Evolutionary conservation across 441 rosid species (phyloP), one percentile per base, ranked within the genome.

Genomic region (Brassica balearica): DNA sequence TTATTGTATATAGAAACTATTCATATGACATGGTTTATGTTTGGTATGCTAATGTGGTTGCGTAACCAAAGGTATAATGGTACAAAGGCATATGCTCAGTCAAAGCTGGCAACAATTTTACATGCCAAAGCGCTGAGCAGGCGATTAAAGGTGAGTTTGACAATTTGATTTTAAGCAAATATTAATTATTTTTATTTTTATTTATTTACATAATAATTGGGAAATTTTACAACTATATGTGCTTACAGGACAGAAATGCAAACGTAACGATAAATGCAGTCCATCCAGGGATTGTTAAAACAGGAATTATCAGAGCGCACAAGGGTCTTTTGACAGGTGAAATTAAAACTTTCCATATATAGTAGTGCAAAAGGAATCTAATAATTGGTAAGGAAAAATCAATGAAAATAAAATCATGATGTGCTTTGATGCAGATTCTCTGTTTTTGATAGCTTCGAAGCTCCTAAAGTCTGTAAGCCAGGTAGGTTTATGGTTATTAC

Each of bases 221-320:
- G 8, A 38, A 27, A 25, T 46, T 41, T 61, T 0, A 34, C n/a
- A 68, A 46, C 17, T 68, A 3, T 65, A 73, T 19, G 11, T 69
- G 4, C 5, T 62, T 69, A 62, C 91, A 95, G 99, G 92, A 89
- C 6, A 91, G 84, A 79, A 85, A 89, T 76, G 98, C 97, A 66
- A 83, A 84, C 58, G 92, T 95, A 20, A 88, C 89, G 9, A 89
- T 93, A 62, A 95, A 93, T 72, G 94, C 96, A 25, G 96, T 93
- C 36, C 99, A 95, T 77, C 99, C 99, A 60, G 99, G 99, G 32
- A 89, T 95, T 6, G 91, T 95, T 7, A 95, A 93, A 85, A 95
- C 98, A 19, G 98, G 97, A 58, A 93, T 95, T 58, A 87, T 93
- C 32, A 87, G 96, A 83, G 98, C 92, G 46, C 97, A 91, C 32